Conservation (phyloP, 306 rosid genomes). For the Ceratonia siliqua region DNA sequence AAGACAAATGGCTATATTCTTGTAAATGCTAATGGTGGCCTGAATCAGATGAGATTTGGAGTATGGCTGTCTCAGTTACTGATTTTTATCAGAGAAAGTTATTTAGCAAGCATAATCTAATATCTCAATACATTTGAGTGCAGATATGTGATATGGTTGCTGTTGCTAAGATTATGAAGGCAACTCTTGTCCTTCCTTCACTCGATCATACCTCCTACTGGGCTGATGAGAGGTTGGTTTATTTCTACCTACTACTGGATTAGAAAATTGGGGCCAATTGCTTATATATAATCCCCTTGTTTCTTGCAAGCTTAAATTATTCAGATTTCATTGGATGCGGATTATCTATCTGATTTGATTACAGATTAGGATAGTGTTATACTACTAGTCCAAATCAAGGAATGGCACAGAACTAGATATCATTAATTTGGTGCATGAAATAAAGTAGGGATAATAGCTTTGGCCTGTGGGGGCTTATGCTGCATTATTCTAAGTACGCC, state of each 20-base stretch:
- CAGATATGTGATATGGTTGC: constrained; percentile 99
- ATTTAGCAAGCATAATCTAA: constrained; percentile 46
- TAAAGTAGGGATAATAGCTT: constrained; percentile 3
- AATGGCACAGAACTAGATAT: constrained; percentile 1
- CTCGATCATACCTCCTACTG: constrained; percentile 94
- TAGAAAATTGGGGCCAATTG: constrained; percentile 19
- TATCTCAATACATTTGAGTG: constrained; percentile 43
- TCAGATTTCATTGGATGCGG: constrained; percentile 10
- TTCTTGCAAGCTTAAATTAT: constrained; percentile 16
- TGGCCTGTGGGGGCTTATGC: constrained; percentile 11
- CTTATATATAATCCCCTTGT: constrained; percentile 12
- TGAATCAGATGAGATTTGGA: constrained; percentile 99
- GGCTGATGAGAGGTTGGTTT: constrained; percentile 94
- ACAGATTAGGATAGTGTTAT: background rate
- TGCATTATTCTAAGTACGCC: background rate
- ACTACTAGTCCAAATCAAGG: constrained; percentile 30
- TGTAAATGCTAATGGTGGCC: constrained; percentile 95
- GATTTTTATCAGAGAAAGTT: constrained; percentile 23
- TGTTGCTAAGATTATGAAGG: constrained; percentile 88
- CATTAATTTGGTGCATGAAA: constrained; percentile 24
- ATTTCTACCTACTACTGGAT: constrained; percentile 25
- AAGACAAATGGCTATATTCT: constrained; percentile 87
- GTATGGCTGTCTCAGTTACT: constrained; percentile 61
- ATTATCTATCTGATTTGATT: constrained; percentile 16
- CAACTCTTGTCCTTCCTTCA: constrained; percentile 92